Evolutionary conservation across 106 monocot species (phyloP).

Genomic region (Posidonia australis): DNA sequence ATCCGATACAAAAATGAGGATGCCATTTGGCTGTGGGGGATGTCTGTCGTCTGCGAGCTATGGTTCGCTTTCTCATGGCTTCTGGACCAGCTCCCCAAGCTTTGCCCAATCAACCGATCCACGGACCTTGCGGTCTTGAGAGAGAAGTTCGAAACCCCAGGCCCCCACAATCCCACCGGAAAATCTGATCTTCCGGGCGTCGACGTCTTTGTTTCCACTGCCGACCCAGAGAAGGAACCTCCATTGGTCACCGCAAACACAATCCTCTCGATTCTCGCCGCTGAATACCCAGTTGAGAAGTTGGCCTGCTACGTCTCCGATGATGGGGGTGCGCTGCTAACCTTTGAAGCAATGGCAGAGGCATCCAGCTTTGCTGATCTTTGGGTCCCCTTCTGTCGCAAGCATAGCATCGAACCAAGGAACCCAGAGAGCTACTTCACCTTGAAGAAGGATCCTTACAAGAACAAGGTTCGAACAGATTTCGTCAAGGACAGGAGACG

Average conservation of each 20-base stretch:
- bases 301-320: conserved; percentile 80
- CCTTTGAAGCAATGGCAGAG: conserved; percentile 86
- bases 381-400: conserved; percentile 85
- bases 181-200: conserved; percentile 88
- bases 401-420: conserved; percentile 76
- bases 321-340: conserved; percentile 78
- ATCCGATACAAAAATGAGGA: conserved; percentile 62
- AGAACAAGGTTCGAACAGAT: too few species aligned
- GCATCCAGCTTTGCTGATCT: conserved; percentile 65
- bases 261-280: conserved; percentile 75
- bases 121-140: conserved; percentile 58
- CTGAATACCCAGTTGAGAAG: conserved; percentile 84
- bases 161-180: conserved; percentile 38
- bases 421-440: conserved; percentile 91
- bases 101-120: conserved; percentile 66
- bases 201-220: conserved; percentile 82
- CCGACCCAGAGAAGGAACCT: conserved; percentile 85
- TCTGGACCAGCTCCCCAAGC: conserved; percentile 82
- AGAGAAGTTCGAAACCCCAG: conserved; percentile 63
- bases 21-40: conserved; percentile 81
- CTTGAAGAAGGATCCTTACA: too few species aligned
- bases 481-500: too few species aligned
- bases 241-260: too few species aligned
- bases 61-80: conserved; percentile 98
- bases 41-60: conserved; percentile 81